Percentiles rank a stretch among this genome's conserved stretches.
Conservation (phyloP, 139 green algal species). For the Closterium sp. region DNA sequence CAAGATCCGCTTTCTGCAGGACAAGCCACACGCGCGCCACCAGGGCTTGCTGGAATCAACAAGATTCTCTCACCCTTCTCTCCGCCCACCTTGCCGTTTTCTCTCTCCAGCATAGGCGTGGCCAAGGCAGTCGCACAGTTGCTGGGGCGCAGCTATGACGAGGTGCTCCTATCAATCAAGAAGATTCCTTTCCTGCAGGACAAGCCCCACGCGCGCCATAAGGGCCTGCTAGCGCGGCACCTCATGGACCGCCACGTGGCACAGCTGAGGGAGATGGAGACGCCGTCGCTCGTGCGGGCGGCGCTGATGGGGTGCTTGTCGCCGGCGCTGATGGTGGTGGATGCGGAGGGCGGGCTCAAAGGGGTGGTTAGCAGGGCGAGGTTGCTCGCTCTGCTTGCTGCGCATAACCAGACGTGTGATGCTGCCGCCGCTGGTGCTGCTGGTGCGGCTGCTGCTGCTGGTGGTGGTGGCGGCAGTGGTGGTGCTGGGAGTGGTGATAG, state of each 20-base stretch:
- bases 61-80: background rate
- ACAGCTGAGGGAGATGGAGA: background rate
- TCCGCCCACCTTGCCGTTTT: background rate
- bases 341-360: background rate
- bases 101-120: background rate
- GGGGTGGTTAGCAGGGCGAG: background rate
- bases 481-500: background rate
- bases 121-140: background rate
- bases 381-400: background rate
- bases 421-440: background rate
- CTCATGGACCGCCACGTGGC: conserved; percentile 10
- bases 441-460: background rate
- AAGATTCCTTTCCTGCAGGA: background rate
- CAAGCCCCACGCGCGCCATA: background rate
- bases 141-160: background rate
- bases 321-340: background rate
- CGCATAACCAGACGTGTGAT: background rate
- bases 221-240: background rate
- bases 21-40: too few species aligned
- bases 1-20: background rate
- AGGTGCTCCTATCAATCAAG: background rate
- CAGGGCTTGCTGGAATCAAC: too few species aligned
- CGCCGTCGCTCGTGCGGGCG: background rate
- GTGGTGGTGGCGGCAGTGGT: background rate
- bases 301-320: background rate